Evolutionary conservation across 805 yeast species (phyloP).

Genomic region (Cyberlindnera japonica): DNA sequence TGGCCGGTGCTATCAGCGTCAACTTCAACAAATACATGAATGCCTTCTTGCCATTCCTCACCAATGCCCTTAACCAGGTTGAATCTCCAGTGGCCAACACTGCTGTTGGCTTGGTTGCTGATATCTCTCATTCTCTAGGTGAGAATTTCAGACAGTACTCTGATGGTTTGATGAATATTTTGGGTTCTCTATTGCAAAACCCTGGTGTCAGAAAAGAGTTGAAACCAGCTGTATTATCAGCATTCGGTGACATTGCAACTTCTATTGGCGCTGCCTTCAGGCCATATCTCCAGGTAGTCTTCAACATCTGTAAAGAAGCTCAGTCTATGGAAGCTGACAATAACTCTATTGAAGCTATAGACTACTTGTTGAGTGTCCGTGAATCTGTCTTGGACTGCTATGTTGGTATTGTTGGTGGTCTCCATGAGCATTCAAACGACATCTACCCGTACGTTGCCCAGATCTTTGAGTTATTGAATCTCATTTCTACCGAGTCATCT

Average conservation of each 20-base stretch:
- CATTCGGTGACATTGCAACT: conserved; percentile 94
- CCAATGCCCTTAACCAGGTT: conserved; percentile 72
- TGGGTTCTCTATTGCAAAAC: conserved; percentile 69
- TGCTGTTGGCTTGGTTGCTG: conserved; percentile 94
- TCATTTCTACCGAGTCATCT: conserved; percentile 55
- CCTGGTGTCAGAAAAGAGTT: conserved; percentile 71
- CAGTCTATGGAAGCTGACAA: conserved; percentile 62
- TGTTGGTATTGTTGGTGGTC: conserved; percentile 93
- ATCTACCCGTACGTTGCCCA: conserved; percentile 62
- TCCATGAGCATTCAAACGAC: conserved; percentile 62
- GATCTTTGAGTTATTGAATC: conserved; percentile 65
- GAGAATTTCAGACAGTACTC: conserved; percentile 68
- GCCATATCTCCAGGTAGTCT: conserved; percentile 74
- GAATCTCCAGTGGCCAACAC: conserved; percentile 83
- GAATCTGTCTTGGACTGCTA: conserved; percentile 94
- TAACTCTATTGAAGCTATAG: conserved; percentile 67
- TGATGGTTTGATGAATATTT: conserved; percentile 75
- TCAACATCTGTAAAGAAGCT: conserved; percentile 71
- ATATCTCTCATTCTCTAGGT: conserved; percentile 86
- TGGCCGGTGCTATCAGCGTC: conserved; percentile 75
- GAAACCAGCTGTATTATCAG: conserved; percentile 83
- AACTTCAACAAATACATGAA: conserved; percentile 74
- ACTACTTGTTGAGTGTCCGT: conserved; percentile 65
- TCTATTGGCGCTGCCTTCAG: conserved; percentile 75
- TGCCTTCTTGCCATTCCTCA: conserved; percentile 78